Conservation (phyloP, 2,329 filamentous ascomycete genomes). For the Thielaviopsis populi region DNA sequence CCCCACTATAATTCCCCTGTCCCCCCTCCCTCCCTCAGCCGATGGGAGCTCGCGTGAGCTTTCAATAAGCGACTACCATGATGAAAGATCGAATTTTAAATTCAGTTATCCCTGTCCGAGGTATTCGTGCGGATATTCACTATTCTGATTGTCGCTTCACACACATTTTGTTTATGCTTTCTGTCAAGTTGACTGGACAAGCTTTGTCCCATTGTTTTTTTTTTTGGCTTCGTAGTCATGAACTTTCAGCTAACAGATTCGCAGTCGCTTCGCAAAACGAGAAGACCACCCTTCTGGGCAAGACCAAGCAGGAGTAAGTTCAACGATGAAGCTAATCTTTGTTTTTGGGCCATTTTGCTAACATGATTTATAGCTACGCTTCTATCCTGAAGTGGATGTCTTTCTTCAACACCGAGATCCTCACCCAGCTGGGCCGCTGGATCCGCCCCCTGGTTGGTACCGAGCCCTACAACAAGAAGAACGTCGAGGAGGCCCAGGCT, state of each 20-base stretch:
- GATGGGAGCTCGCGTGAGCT: neutral
- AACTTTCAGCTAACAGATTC: constrained; percentile 10
- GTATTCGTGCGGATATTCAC: constrained; percentile 17
- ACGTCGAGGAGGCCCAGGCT: constrained; percentile 66
- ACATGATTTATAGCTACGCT: constrained; percentile 48
- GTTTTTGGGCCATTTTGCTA: neutral
- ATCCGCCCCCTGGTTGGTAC: constrained; percentile 73
- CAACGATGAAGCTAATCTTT: neutral
- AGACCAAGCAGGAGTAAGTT: constrained; percentile 95
- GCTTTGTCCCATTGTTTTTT: neutral
- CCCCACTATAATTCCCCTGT: constrained; percentile 1
- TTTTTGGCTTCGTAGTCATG: neutral
- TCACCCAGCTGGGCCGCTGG: constrained; percentile 60
- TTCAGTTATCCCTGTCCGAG: constrained; percentile 18
- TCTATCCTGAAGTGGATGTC: constrained; percentile 98
- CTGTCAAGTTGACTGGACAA: constrained; percentile 3
- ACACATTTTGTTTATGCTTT: neutral
- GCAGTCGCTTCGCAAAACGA: constrained; percentile 97
- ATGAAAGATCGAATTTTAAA: constrained; percentile 17
- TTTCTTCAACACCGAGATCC: constrained; percentile 80
- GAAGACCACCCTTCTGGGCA: constrained; percentile 97
- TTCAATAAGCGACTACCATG: constrained; percentile 2
- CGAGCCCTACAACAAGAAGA: constrained; percentile 95
- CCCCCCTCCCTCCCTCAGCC: neutral
- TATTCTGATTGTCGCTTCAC: constrained; percentile 15